Conservation (phyloP, 2,329 filamentous ascomycete genomes). For the Trichophyton schoenleinii region DNA sequence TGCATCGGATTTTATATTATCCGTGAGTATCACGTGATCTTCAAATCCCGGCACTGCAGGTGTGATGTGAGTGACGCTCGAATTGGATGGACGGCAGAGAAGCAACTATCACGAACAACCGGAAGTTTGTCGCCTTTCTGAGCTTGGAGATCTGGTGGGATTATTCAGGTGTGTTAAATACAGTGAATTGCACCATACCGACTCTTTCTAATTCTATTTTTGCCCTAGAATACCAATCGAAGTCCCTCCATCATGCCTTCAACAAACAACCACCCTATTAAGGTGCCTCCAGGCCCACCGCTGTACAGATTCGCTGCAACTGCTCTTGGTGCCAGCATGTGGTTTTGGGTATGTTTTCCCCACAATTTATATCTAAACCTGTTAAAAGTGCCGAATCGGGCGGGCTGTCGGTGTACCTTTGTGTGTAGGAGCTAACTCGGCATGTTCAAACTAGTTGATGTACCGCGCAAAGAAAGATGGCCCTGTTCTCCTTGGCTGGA, state of each 20-base stretch:
- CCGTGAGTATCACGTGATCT: background rate
- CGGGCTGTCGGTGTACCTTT: background rate
- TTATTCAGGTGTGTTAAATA: background rate
- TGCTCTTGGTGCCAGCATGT: slow-evolving; percentile 88
- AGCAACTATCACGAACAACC: background rate
- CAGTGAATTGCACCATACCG: background rate
- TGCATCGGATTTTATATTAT: too few species aligned
- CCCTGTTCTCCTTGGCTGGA: slow-evolving; percentile 79
- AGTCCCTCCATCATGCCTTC: slow-evolving; percentile 9
- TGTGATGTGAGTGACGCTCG: background rate
- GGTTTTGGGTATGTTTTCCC: slow-evolving; percentile 77
- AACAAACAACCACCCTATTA: slow-evolving; percentile 33
- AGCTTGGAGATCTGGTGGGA: background rate
- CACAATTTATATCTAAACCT: background rate
- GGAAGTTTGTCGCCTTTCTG: background rate
- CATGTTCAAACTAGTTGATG: slow-evolving; percentile 54
- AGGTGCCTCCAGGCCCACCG: slow-evolving; percentile 48
- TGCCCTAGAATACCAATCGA: background rate
- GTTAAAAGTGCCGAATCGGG: background rate
- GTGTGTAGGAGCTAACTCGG: background rate
- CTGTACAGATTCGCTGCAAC: slow-evolving; percentile 80
- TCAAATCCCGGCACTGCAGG: too few species aligned
- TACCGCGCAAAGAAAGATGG: slow-evolving; percentile 95
- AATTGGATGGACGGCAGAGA: background rate
- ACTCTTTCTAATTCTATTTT: background rate